phyloP scores from a whole-genome alignment of 2,329 filamentous ascomycete species.

The Sporothrix curviconia region DNA sequence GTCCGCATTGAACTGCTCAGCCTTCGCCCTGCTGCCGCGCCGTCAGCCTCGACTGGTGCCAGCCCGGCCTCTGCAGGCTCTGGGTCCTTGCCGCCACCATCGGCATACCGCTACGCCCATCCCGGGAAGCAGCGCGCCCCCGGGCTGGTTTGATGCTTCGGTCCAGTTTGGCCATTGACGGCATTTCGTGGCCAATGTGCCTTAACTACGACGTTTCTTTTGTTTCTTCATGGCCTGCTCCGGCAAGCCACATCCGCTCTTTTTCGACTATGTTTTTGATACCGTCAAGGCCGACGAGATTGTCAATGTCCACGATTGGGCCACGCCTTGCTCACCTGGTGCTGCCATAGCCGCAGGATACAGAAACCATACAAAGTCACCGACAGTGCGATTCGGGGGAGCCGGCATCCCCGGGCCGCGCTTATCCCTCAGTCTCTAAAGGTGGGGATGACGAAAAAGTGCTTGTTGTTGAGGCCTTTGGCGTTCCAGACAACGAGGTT shows the following conservation, averaged over 20 bases:
- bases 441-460: slow-evolving; percentile 57
- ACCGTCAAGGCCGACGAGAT: slow-evolving; percentile 57
- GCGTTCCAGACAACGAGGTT: slow-evolving; percentile 68
- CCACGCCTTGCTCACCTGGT: slow-evolving; percentile 33
- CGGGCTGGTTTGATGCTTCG: slow-evolving; percentile 49
- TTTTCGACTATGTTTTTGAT: slow-evolving; percentile 62
- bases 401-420: slow-evolving; percentile 15
- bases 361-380: slow-evolving; percentile 12
- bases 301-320: slow-evolving; percentile 61
- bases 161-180: slow-evolving; percentile 59
- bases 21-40: slow-evolving; percentile 35
- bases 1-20: slow-evolving; percentile 64
- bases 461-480: slow-evolving; percentile 65
- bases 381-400: slow-evolving; percentile 16
- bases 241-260: slow-evolving; percentile 60
- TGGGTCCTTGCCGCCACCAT: slow-evolving; percentile 5
- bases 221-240: slow-evolving; percentile 59
- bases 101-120: slow-evolving; percentile 2
- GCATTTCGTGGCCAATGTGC: slow-evolving; percentile 55
- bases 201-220: slow-evolving; percentile 61
- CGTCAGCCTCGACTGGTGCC: slow-evolving; percentile 3
- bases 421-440: slow-evolving; percentile 18
- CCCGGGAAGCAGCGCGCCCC: slow-evolving; percentile 22
- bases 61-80: slow-evolving; percentile 6
- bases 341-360: slow-evolving; percentile 7